phyloP scores from a whole-genome alignment of 129 eudicot genomes.

The Pseudognaphalium luteoalbum region DNA sequence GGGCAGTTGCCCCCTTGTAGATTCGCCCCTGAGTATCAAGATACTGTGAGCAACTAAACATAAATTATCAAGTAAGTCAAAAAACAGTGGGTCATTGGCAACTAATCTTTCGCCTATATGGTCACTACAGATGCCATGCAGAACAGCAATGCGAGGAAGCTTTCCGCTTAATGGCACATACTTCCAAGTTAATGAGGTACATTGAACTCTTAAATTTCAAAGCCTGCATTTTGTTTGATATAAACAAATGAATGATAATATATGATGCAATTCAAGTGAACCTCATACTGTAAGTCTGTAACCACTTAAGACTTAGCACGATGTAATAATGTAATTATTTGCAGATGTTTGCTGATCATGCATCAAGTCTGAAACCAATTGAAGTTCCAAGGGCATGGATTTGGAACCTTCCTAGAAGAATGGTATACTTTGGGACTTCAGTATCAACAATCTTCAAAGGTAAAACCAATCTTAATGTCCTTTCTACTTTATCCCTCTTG shows the following conservation, averaged over 20 bases:
- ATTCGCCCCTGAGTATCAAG: no score
- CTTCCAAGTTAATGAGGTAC: conserved; percentile 97
- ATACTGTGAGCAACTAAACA: no score
- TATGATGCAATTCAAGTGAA: no score
- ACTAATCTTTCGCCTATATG: no score
- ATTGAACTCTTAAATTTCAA: not conserved
- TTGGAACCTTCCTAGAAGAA: conserved; percentile 77
- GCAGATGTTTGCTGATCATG: conserved; percentile 97
- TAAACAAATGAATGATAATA: no score
- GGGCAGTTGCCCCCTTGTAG: no score
- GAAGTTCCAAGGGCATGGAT: conserved; percentile 68
- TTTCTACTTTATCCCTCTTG: not conserved
- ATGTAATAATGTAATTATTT: not conserved
- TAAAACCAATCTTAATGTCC: conserved; percentile 18
- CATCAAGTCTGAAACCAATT: conserved; percentile 76
- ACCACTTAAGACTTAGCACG: no score
- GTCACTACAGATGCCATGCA: conserved; percentile 71
- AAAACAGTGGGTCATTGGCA: no score
- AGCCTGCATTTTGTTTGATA: not conserved
- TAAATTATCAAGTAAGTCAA: no score
- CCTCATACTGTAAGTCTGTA: no score
- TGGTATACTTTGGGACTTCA: conserved; percentile 90
- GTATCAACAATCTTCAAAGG: conserved; percentile 83
- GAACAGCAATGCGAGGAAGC: conserved; percentile 97
- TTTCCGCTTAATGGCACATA: conserved; percentile 97